phyloP scores from a whole-genome alignment of 495 filamentous ascomycete genomes.

The Astrothelium macrocarpum region DNA sequence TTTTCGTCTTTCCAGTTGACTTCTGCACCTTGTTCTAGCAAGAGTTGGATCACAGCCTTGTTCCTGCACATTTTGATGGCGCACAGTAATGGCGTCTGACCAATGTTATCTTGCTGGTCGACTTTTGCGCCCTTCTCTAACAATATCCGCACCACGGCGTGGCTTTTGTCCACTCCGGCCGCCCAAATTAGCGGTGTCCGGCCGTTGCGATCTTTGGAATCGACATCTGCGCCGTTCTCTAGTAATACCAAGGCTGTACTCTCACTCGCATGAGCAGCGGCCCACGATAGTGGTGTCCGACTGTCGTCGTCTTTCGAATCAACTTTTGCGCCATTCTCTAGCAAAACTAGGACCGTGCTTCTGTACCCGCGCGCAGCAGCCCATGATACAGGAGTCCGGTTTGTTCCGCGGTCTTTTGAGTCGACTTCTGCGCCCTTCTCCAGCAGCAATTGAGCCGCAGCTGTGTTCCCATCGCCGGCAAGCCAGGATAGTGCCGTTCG shows the following conservation, averaged over 20 bases:
- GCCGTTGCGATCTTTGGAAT: background rate
- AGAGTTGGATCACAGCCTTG: background rate
- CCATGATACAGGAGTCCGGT: no score
- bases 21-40: background rate
- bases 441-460: no score
- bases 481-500: no score
- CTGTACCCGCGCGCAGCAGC: no score
- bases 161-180: background rate
- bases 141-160: background rate
- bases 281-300: background rate
- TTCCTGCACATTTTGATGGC: background rate
- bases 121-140: background rate
- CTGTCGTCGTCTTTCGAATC: background rate
- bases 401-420: no score
- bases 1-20: background rate
- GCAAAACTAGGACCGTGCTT: no score
- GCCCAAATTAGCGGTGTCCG: background rate
- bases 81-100: background rate
- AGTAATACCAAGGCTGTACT: background rate
- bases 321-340: background rate
- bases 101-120: background rate
- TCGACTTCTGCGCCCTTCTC: no score
- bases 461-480: no score
- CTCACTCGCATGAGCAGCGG: background rate
- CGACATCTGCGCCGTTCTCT: background rate